Conservation (phyloP, 495 filamentous ascomycete species). For the Neurospora sp. region DNA sequence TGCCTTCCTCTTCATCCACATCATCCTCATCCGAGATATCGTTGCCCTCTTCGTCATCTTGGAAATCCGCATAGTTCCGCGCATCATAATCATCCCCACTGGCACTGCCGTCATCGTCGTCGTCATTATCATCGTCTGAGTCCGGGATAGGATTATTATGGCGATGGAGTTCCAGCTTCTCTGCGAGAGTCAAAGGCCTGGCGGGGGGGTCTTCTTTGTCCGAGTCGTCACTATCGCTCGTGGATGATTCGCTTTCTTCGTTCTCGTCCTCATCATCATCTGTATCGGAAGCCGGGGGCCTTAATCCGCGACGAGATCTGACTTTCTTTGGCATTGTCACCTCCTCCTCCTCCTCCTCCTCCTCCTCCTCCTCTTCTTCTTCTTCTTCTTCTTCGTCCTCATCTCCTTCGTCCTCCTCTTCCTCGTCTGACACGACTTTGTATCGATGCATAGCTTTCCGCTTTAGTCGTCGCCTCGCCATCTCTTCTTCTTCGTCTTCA, state of each 20-base stretch:
- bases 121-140: constrained; percentile 2
- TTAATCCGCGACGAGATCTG: not conserved
- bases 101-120: constrained; percentile 3
- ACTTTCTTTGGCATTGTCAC: not conserved
- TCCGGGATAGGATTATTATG: not conserved
- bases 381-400: no score
- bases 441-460: not conserved
- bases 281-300: not conserved
- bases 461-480: not conserved
- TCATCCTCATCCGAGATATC: not conserved
- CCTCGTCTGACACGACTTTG: not conserved
- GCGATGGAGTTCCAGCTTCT: constrained; percentile 10
- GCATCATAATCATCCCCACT: constrained; percentile 10
- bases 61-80: constrained; percentile 10
- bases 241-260: not conserved
- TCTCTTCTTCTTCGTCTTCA: not conserved
- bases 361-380: no score
- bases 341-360: not conserved
- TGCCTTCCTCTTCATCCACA: not conserved
- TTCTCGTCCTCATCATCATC: constrained; percentile 2
- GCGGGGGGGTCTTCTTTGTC: not conserved
- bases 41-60: constrained; percentile 12
- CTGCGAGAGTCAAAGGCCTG: constrained; percentile 6
- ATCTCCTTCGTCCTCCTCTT: not conserved
- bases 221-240: not conserved